Percentiles rank a stretch among this genome's conserved stretches.
Conservation (phyloP, 1,284 basidiomycete species). For the Cutaneotrichosporon sp. region DNA sequence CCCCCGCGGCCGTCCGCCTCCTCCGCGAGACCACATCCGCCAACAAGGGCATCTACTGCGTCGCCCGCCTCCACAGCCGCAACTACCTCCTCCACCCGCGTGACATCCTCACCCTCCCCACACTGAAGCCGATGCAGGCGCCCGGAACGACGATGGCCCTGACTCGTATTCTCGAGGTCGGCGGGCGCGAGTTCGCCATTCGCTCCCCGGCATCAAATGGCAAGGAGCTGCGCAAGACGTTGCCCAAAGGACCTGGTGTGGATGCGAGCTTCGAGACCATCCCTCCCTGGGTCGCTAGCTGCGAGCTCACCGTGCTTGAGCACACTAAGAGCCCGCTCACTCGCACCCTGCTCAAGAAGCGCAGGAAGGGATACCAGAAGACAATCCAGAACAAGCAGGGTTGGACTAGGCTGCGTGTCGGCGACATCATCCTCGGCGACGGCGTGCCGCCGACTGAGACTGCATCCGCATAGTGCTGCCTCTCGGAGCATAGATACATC, state of each 20-base stretch:
- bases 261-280: conserved; percentile 22
- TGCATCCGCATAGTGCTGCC: neutral
- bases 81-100: conserved; percentile 83
- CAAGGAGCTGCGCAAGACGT: conserved; percentile 53
- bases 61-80: conserved; percentile 80
- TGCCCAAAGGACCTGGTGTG: conserved; percentile 9
- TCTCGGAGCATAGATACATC: conserved; percentile 5
- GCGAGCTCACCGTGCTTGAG: conserved; percentile 86
- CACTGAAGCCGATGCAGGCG: conserved; percentile 57
- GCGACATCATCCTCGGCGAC: conserved; percentile 54
- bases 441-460: conserved; percentile 8
- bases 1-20: conserved; percentile 44
- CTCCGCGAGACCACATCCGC: conserved; percentile 47
- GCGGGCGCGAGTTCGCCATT: conserved; percentile 85
- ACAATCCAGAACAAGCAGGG: conserved; percentile 84
- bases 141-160: conserved; percentile 79
- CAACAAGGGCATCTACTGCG: conserved; percentile 76
- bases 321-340: conserved; percentile 93
- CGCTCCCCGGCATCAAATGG: conserved; percentile 51
- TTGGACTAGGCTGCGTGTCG: conserved; percentile 84
- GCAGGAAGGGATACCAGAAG: conserved; percentile 90
- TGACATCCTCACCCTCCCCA: conserved; percentile 88
- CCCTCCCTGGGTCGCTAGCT: conserved; percentile 55
- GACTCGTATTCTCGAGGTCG: conserved; percentile 86
- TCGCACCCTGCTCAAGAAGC: conserved; percentile 88